Evolutionary conservation across 2,329 filamentous ascomycete genomes (phyloP).

Genomic region (Alternaria metachromatica): DNA sequence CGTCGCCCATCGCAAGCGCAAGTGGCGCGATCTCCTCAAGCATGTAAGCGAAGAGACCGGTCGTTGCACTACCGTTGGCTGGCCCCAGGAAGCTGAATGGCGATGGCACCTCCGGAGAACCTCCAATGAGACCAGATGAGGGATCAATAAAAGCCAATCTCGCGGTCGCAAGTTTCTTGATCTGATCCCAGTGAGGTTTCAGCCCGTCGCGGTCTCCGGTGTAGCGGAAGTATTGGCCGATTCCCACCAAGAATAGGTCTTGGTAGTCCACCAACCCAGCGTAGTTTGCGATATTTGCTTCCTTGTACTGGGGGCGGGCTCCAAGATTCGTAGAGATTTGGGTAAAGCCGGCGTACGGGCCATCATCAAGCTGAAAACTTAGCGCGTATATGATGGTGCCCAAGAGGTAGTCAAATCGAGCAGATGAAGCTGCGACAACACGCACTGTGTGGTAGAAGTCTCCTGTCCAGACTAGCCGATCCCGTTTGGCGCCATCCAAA

Average conservation of each 20-base stretch:
- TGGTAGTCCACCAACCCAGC: conserved; percentile 2
- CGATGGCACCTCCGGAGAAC: neutral
- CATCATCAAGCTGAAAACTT: neutral
- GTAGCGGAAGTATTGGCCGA: conserved; percentile 3
- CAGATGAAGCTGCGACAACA: conserved; percentile 47
- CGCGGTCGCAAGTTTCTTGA: neutral
- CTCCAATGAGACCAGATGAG: neutral
- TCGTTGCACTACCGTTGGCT: neutral
- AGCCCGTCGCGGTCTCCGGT: neutral
- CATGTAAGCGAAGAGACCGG: neutral
- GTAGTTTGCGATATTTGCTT: neutral
- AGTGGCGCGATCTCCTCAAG: neutral
- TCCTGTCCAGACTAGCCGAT: conserved; percentile 53
- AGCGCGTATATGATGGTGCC: conserved; percentile 36
- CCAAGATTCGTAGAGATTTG: neutral
- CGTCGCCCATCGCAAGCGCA: neutral
- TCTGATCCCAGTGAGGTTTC: neutral
- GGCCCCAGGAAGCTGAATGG: neutral
- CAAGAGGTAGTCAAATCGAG: conserved; percentile 43
- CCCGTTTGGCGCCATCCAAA: conserved; percentile 53
- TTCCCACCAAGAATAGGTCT: neutral
- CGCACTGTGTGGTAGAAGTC: conserved; percentile 53
- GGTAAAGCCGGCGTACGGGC: neutral
- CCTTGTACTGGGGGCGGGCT: neutral
- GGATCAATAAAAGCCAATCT: neutral